Base-by-base conservation (phyloP, 2,329 filamentous ascomycete genomes). In the Aspergillus melleus region DNA sequence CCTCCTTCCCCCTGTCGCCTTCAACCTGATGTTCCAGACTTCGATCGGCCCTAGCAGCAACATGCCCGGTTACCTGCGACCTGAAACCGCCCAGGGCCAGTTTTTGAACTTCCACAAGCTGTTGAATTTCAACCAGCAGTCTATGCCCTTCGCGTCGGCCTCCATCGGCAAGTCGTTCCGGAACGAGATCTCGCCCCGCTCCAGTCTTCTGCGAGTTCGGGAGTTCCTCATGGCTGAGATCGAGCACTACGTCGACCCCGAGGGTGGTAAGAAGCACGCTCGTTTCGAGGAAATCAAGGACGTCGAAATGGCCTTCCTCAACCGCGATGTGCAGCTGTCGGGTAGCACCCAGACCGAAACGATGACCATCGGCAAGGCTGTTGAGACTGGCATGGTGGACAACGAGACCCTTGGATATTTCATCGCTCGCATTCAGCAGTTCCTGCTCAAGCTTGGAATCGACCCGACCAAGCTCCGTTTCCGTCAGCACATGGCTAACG, bases 161-260 rank as follows among this genome's bases (percentile, higher is more conserved):
- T 96, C 91, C 44, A 96, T 99, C 74, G 95, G 95, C 78, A 96
- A 96, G 80, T 97, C 94, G 1, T 98, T 96, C 85, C 88, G 95
- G 71, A 99, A 99, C 76, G 95, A 99, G 75, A 97, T 99, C 69
- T 97, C 95, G 0, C 95, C 95, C 10, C 87, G 95, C 58, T 87
- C 91, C 64, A 95, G 95, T 79, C 87, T 99, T 46, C 81, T 99
- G 60, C 90, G 95, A 69, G 95, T 99, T 49, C 91, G 95, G 70
- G 95, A 99, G 77, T 98, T 99, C 80, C 80, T 97, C 70, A 98
- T 99, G 95, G 95, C 94, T 24, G 95, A 99, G 80, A 96, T 99
- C 69, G 95, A 99, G 81, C 95, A 99, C 78, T 99, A 91, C 74
- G 95, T 99, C 67, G 95, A 99, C 72, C 95, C 95, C 11, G 84